Base-by-base conservation (phyloP, 495 filamentous ascomycete genomes). In the Xylaria nigripes region DNA sequence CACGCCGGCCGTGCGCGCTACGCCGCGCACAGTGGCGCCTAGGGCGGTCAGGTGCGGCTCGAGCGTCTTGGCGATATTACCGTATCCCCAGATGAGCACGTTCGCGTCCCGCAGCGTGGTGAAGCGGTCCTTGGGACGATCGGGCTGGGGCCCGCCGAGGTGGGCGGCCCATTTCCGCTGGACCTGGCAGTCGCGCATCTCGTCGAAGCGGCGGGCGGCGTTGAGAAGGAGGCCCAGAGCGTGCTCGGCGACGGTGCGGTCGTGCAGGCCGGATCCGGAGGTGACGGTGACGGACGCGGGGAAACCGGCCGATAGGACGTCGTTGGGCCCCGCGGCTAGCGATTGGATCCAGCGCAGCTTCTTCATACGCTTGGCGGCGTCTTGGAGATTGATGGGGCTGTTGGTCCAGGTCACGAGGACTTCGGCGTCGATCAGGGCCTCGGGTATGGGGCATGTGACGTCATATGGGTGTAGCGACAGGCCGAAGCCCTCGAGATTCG, bases 51-150 rank as follows among this genome's bases (percentile, higher is more conserved):
- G 82, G 45, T 86, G 81, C 61, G 76, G 81, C 53, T 83, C 82
- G 56, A 95, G 76, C 59, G 88, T 83, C 73, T 84, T 68, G 42
- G 86, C 88, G 49, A 94, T 94, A 32, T 89, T 89, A 24, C 90
- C 90, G 80, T 91, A 90, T 1, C 90, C 90, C 59, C 93, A 77
- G 59, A 95, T 83, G 18, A 66, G 40, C 2, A 76, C 64, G 21
- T 65, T 61, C 15, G 80, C 78, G 45, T 75, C 76, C 36, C 75
- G 70, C 58, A 83, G 66, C 2, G 79, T 81, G 13, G 73, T 75
- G 66, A 83, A 83, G 19, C 58, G 54, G 22, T 66, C 74, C 34
- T 58, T 55, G 10, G 68, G 67, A 1, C 72, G 65, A 51, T 82
- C 79, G 43, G 72, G 71, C 66, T 81, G 75, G 21, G 78, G 70